Evolutionary conservation across 805 yeast species (phyloP).

Genomic region (Starmera pachycereana): DNA sequence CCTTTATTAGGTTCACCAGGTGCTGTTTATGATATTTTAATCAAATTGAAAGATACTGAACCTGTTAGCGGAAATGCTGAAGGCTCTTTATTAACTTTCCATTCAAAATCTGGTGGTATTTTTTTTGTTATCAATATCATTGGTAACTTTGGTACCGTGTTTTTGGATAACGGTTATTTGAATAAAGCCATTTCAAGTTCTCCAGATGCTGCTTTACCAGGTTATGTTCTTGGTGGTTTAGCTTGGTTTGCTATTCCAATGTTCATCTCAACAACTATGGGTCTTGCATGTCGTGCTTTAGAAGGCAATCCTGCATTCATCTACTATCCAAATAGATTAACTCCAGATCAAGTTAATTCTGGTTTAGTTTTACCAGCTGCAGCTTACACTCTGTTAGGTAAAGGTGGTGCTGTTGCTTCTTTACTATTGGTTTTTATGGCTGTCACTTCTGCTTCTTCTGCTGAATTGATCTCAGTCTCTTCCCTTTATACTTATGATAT

Average conservation of each 20-base stretch:
- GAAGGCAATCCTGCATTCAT: slow-evolving; percentile 68
- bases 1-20: slow-evolving; percentile 72
- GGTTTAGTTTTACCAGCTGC: slow-evolving; percentile 64
- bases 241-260: slow-evolving; percentile 91
- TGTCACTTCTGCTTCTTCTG: slow-evolving; percentile 85
- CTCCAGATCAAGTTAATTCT: slow-evolving; percentile 62
- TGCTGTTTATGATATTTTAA: slow-evolving; percentile 64
- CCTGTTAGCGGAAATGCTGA: slow-evolving; percentile 76
- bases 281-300: slow-evolving; percentile 70
- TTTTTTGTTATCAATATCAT: slow-evolving; percentile 82
- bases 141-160: slow-evolving; percentile 86
- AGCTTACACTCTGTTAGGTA: slow-evolving; percentile 77
- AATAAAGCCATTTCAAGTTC: slow-evolving; percentile 81
- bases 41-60: slow-evolving; percentile 41
- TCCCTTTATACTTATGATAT: slow-evolving; percentile 81
- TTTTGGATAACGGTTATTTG: slow-evolving; percentile 81
- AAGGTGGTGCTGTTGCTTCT: slow-evolving; percentile 80
- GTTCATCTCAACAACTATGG: slow-evolving; percentile 75
- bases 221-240: slow-evolving; percentile 79
- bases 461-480: slow-evolving; percentile 83
- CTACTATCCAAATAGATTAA: slow-evolving; percentile 59
- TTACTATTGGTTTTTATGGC: slow-evolving; percentile 81
- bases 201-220: slow-evolving; percentile 79
- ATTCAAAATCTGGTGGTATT: slow-evolving; percentile 77
- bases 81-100: slow-evolving; percentile 85